A percentile compares a stretch with the other conserved stretches of the same genome.
phyloP scores from a whole-genome alignment of 2,329 filamentous ascomycete species.

The Ceratocystis albifundus region DNA sequence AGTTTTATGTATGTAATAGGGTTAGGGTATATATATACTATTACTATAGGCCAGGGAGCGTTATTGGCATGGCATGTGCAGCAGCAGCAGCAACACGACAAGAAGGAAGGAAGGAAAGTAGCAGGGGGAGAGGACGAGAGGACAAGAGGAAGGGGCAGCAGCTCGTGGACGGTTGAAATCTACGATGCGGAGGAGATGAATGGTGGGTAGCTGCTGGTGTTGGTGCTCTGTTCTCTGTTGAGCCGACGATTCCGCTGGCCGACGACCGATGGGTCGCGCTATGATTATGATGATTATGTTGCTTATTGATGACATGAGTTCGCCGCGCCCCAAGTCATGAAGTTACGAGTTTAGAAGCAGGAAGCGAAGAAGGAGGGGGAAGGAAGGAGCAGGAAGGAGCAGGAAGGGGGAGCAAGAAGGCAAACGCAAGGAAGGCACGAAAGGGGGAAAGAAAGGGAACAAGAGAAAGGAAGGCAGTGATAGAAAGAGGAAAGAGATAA shows the following conservation, averaged over 20 bases:
- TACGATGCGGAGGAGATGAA: not conserved
- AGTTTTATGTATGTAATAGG: not conserved
- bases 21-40: not conserved
- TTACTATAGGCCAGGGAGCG: no score
- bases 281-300: not conserved
- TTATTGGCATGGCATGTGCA: no score
- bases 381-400: not conserved
- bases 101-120: not conserved
- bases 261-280: no score
- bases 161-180: not conserved
- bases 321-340: not conserved
- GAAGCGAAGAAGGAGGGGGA: not conserved
- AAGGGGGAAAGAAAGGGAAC: not conserved
- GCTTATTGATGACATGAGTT: not conserved
- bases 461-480: slow-evolving; percentile 1
- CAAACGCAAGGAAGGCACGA: not conserved
- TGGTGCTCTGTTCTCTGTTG: not conserved
- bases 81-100: not conserved
- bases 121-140: not conserved
- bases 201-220: no score
- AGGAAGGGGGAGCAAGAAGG: not conserved
- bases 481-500: not conserved
- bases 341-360: not conserved
- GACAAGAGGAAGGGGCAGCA: not conserved
- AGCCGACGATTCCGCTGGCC: not conserved